phyloP scores from a whole-genome alignment of 441 rosid genomes.

The Hura crepitans region DNA sequence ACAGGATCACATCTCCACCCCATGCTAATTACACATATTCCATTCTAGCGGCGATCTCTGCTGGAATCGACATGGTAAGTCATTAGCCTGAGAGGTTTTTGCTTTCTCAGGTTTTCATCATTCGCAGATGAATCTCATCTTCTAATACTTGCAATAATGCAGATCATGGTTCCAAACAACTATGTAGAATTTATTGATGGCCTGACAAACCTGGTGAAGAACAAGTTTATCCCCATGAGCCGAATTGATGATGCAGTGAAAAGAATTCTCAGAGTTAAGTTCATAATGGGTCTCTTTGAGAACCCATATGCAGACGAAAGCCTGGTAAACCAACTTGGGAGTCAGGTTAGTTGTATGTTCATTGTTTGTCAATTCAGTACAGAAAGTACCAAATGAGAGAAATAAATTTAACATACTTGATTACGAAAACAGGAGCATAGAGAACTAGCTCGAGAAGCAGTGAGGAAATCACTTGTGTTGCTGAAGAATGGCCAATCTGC shows the following conservation, averaged over 20 bases:
- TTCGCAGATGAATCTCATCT: not conserved
- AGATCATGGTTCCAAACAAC: constrained; percentile 60
- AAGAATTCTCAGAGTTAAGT: constrained; percentile 62
- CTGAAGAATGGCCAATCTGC: constrained; percentile 48
- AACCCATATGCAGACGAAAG: constrained; percentile 52
- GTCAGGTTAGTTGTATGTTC: constrained; percentile 36
- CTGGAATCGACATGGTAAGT: constrained; percentile 68
- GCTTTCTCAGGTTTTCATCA: not conserved
- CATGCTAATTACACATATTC: constrained; percentile 59
- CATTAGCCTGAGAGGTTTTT: not conserved
- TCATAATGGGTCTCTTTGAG: constrained; percentile 60
- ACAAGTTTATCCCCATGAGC: constrained; percentile 50
- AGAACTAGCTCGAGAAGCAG: constrained; percentile 69
- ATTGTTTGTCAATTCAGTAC: not conserved
- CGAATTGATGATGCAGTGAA: constrained; percentile 65
- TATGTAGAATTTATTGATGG: constrained; percentile 50
- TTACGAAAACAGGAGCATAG: constrained; percentile 46
- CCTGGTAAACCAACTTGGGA: constrained; percentile 51
- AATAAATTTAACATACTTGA: not conserved
- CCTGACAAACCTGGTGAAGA: constrained; percentile 46
- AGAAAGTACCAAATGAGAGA: not conserved
- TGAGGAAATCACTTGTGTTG: constrained; percentile 60
- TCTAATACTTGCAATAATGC: constrained; percentile 17
- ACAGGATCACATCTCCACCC: constrained; percentile 45
- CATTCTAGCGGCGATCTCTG: constrained; percentile 39